Conservation (phyloP, 2,329 filamentous ascomycete species). For the Didymosphaeria variabile region DNA sequence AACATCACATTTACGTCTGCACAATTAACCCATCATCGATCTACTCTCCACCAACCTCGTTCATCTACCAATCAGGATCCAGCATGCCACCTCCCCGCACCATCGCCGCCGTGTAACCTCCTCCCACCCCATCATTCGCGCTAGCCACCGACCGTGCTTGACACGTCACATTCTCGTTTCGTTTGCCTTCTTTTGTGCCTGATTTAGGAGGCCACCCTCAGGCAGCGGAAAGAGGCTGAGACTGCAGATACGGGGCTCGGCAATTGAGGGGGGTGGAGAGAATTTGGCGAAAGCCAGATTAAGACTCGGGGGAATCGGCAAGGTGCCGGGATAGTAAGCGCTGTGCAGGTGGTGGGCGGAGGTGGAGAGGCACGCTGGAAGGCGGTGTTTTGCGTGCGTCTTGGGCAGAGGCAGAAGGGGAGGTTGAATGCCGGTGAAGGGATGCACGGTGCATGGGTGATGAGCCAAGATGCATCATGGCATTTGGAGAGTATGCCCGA, state of each 20-base stretch:
- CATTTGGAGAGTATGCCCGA: neutral
- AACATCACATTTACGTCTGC: neutral
- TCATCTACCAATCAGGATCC: neutral
- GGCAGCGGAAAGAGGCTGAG: constrained; percentile 7
- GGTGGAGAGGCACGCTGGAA: neutral
- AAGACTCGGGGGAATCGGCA: neutral
- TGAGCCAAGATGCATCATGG: neutral
- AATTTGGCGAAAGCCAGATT: neutral
- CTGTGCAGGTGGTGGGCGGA: constrained; percentile 1
- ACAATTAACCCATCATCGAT: neutral
- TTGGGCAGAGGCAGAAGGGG: neutral
- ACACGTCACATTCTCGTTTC: constrained; percentile 3
- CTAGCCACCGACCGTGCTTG: neutral
- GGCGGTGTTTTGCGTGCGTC: neutral
- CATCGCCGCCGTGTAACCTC: neutral
- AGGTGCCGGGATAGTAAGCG: constrained; percentile 3
- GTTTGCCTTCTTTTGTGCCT: constrained; percentile 8
- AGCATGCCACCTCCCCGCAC: neutral
- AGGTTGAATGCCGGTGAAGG: neutral
- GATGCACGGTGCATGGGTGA: neutral
- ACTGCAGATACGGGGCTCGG: constrained; percentile 13
- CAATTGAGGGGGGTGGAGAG: neutral
- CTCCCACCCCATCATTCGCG: neutral
- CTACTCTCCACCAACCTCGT: neutral
- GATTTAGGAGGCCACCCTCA: neutral